Base-by-base conservation (phyloP, 768 basidiomycete species). In the Piloderma croceum region DNA sequence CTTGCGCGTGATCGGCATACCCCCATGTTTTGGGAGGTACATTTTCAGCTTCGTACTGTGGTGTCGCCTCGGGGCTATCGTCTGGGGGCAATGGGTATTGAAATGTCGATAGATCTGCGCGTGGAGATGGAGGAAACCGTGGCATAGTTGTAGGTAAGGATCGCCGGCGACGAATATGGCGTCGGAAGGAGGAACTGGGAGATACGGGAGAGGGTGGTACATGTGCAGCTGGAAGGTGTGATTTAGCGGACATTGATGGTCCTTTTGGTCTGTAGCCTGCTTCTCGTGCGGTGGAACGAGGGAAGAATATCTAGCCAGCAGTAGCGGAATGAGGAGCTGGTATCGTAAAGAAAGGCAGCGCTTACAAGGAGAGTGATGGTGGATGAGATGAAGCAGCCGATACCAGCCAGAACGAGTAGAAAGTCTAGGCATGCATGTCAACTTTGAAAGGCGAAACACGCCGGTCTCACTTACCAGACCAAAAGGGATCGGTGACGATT, bases 331-430 rank as follows among this genome's bases (percentile, higher is more conserved):
- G 19, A 22, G 17, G 17, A 24, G 33, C 18, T 22, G 34, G 36
- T 20, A 27, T 25, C 19, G n/a, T 12, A 22, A 40, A 18, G 36
- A 22, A 35, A 32, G 18, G 29, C n/a, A 20, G 41, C 18, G 60
- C 79, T 53, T 52, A 87, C 87, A 23, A 90, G 68, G 23, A 90
- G 69, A 3, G 88, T 90, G 18, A 90, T 83, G 13, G 78, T 77
- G 19, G 87, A 87, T 3, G 87, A 90, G 17, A 86, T 69, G 52
- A 89, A 79, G 50, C 81, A 81, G 11, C 87, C 87, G 22, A 90
- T 71, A 13, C 73, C 85, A 17, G 77, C 80, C 39, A 81, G 50
- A 76, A 86, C 80, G 34, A 81, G 60, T 7, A 89, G 65, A 42
- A 86, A 74, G 58, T 90, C 88, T 76, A 36, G 24, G 11, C 21